Conservation (phyloP, 192 early-diverging fungal genomes). For the Coemansia sp. region DNA sequence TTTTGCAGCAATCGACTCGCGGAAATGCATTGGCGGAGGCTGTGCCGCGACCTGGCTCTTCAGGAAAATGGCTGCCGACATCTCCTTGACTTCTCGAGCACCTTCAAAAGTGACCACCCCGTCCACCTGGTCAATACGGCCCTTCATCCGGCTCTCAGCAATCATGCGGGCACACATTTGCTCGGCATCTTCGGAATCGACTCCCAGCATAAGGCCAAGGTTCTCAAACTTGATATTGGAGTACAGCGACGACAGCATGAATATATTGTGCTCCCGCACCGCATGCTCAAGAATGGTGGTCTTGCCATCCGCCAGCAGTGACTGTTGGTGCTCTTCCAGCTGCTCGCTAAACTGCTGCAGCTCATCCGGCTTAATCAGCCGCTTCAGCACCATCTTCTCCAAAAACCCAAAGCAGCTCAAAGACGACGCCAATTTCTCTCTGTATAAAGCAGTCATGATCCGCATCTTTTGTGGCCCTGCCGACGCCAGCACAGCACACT, state of each 20-base stretch:
- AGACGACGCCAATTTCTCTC: conserved; percentile 85
- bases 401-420: conserved; percentile 72
- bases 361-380: conserved; percentile 74
- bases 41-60: conserved; percentile 31
- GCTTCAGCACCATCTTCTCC: conserved; percentile 93
- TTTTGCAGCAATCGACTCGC: conserved; percentile 35
- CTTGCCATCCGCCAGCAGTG: conserved; percentile 67
- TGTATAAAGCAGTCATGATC: conserved; percentile 83
- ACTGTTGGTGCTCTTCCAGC: conserved; percentile 76
- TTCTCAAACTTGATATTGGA: conserved; percentile 89
- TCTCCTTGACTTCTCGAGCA: conserved; percentile 50
- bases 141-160: conserved; percentile 82
- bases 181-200: conserved; percentile 81
- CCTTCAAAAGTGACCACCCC: conserved; percentile 80
- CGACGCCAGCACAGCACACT: conserved; percentile 84
- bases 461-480: conserved; percentile 88
- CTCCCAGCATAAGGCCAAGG: conserved; percentile 72
- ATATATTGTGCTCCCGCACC: conserved; percentile 92
- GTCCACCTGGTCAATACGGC: conserved; percentile 91
- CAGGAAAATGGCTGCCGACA: conserved; percentile 30
- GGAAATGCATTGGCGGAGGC: conserved; percentile 42
- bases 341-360: conserved; percentile 74
- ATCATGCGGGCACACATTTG: conserved; percentile 84
- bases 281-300: conserved; percentile 75
- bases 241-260: conserved; percentile 87